These are phyloP conservation scores for Athelia sp. DNA, from an alignment of 1,284 basidiomycete genomes.

Conservation along the genomic window DNA sequence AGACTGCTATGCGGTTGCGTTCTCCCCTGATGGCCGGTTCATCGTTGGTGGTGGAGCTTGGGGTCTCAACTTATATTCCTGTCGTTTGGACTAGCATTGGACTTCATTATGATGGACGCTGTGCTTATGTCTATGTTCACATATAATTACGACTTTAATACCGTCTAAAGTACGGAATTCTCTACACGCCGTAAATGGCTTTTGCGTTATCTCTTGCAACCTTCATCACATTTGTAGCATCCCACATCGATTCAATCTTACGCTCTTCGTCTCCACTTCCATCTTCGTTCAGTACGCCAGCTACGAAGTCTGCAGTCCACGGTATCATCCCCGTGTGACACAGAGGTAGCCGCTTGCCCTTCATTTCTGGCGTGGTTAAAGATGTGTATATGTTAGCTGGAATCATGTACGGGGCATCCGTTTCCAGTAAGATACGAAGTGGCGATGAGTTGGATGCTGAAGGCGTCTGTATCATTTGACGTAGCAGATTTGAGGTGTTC, in stretches of 20 bases:
- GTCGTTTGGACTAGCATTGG: too few relatives aligned
- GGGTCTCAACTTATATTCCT: too few relatives aligned
- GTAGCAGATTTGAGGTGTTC: conserved; percentile 60
- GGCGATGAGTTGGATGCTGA: conserved; percentile 15
- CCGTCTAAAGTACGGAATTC: too few relatives aligned
- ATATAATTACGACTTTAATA: too few relatives aligned
- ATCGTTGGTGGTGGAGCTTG: too few relatives aligned
- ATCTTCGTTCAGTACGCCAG: conserved; percentile 36
- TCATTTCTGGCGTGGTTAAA: conserved; percentile 37
- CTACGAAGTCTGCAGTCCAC: conserved; percentile 75
- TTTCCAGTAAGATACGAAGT: conserved; percentile 71
- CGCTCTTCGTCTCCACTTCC: too few relatives aligned
- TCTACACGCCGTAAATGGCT: conserved; percentile 59
- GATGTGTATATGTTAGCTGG: conserved; percentile 67
- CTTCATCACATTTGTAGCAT: conserved; percentile 50
- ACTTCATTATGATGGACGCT: too few relatives aligned
- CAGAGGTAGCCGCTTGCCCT: conserved; percentile 55
- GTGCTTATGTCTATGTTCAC: too few relatives aligned
- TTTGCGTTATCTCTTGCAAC: conserved; percentile 64
- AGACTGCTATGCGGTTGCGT: too few relatives aligned
- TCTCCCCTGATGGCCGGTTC: too few relatives aligned
- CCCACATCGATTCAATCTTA: conserved; percentile 30
- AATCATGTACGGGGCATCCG: conserved; percentile 81
- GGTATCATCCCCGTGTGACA: conserved; percentile 79
- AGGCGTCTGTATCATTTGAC: conserved; percentile 34